phyloP scores from a whole-genome alignment of 2,329 filamentous ascomycete species.

The Fusarium goolgardi region DNA sequence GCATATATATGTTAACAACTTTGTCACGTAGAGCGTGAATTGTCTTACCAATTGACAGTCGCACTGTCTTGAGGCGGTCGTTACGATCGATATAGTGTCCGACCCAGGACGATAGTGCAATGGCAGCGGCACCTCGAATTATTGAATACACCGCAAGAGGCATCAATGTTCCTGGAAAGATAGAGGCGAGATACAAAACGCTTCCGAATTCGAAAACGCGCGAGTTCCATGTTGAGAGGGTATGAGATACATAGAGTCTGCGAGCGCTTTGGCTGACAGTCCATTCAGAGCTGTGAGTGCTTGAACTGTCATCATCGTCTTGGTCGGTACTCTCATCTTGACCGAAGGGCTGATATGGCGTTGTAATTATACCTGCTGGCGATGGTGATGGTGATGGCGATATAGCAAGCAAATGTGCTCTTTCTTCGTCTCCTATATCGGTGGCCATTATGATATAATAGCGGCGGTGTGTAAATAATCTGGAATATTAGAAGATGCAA shows the following conservation, averaged over 20 bases:
- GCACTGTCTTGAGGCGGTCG: constrained; percentile 62
- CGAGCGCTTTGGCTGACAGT: constrained; percentile 38
- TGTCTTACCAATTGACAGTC: constrained; percentile 59
- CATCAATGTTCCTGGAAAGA: constrained; percentile 69
- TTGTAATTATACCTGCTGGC: not conserved
- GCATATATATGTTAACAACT: constrained; percentile 5
- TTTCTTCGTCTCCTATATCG: constrained; percentile 33
- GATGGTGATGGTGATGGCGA: not conserved
- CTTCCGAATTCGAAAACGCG: constrained; percentile 73
- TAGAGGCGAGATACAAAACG: constrained; percentile 67
- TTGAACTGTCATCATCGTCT: not conserved
- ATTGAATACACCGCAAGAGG: constrained; percentile 78
- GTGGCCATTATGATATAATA: constrained; percentile 18
- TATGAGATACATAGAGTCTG: constrained; percentile 68
- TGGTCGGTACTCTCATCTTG: not conserved
- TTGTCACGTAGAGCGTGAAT: not conserved
- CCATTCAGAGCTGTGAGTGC: constrained; percentile 7
- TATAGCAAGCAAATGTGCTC: constrained; percentile 14
- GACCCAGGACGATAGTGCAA: constrained; percentile 68
- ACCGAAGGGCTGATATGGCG: constrained; percentile 2
- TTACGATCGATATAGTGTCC: constrained; percentile 69
- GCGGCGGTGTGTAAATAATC: not conserved
- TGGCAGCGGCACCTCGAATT: constrained; percentile 66
- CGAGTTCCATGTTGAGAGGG: constrained; percentile 73
- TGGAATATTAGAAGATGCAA: not conserved